Evolutionary conservation across 805 yeast genomes (phyloP).

Genomic region (Kodamaea nitidulidarum): DNA sequence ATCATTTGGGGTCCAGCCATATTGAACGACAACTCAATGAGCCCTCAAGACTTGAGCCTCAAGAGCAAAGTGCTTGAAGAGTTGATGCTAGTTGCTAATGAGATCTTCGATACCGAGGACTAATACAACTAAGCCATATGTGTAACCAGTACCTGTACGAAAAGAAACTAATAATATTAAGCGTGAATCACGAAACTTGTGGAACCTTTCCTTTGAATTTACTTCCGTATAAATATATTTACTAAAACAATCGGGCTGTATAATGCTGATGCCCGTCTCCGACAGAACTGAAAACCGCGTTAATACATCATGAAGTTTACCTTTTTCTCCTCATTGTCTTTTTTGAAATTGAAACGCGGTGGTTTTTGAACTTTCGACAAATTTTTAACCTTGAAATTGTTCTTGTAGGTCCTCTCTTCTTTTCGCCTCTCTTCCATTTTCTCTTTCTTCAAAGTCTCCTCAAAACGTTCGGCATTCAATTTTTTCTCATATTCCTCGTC

Average conservation of each 20-base stretch:
- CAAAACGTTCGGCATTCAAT: constrained; percentile 19
- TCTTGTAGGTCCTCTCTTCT: constrained; percentile 21
- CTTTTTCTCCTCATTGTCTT: constrained; percentile 9
- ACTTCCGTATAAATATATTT: too few species aligned
- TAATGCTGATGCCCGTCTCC: too few species aligned
- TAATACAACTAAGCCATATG: too few species aligned
- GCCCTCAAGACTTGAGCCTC: constrained; percentile 68
- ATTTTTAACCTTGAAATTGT: constrained; percentile 26
- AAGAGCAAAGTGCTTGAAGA: constrained; percentile 82
- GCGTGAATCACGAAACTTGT: too few species aligned
- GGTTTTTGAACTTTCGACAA: constrained; percentile 29
- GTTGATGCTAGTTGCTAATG: constrained; percentile 75
- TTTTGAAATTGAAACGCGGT: constrained; percentile 27
- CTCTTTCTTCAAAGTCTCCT: constrained; percentile 15
- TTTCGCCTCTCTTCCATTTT: constrained; percentile 8
- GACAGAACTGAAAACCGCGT: not conserved
- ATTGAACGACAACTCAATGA: constrained; percentile 60
- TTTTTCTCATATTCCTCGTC: constrained; percentile 38
- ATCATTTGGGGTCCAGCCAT: constrained; percentile 95
- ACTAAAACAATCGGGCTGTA: too few species aligned
- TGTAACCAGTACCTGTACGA: too few species aligned
- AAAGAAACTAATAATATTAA: not conserved
- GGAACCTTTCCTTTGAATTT: too few species aligned
- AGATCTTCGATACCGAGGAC: constrained; percentile 52
- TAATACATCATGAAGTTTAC: constrained; percentile 12